Evolutionary conservation across 1,284 basidiomycete species (phyloP).

Genomic region (Anthracocystis setariae): DNA sequence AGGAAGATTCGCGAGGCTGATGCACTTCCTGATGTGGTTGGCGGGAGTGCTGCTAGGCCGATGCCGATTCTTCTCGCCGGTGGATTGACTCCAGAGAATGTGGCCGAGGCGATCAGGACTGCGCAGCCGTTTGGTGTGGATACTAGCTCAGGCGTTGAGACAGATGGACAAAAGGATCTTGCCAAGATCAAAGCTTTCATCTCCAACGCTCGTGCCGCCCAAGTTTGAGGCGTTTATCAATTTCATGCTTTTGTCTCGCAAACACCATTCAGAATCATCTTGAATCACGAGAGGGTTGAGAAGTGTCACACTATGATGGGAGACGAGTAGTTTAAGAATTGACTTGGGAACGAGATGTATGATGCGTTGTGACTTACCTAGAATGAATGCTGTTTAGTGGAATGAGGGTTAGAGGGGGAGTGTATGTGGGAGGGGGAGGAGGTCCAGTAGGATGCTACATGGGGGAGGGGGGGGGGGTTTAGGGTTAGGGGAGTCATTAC

Average conservation of each 20-base stretch:
- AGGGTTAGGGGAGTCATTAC: conserved; percentile 2
- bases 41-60: conserved; percentile 15
- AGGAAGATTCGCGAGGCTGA: conserved; percentile 33
- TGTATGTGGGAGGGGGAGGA: no score
- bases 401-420: no score
- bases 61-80: conserved; percentile 62
- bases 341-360: no score
- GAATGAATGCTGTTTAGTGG: no score
- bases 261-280: no score
- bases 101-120: conserved; percentile 42
- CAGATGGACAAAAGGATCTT: conserved; percentile 57
- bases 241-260: no score
- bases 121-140: conserved; percentile 57
- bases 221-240: background rate
- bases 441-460: no score
- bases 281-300: no score
- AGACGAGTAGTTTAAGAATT: no score
- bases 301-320: no score
- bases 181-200: conserved; percentile 57
- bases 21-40: conserved; percentile 26
- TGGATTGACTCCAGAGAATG: conserved; percentile 60
- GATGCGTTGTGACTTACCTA: no score
- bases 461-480: no score
- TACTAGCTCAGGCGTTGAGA: conserved; percentile 64
- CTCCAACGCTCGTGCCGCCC: conserved; percentile 5